Base-by-base conservation (phyloP, 495 filamentous ascomycete species). In the Podospora sp. region DNA sequence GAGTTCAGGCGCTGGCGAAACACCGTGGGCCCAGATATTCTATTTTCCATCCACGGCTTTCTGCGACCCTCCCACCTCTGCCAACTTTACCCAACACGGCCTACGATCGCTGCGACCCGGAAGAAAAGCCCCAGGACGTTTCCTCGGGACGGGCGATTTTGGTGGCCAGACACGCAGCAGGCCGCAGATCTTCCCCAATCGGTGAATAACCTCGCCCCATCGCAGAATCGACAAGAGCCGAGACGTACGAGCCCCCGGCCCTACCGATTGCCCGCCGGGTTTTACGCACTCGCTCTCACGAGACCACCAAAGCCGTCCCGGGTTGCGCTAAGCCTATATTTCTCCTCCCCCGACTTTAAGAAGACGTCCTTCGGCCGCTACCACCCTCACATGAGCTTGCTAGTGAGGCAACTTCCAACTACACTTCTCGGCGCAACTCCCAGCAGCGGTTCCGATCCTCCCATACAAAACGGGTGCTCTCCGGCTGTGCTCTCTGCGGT, bases 371-470 rank as follows among this genome's bases (percentile, higher is more conserved):
- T 60, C 58, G 6, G 46, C 53, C 25, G 60, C 65, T 27, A 40
- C 61, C 60, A 18, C 63, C 63, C 24, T 25, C 72, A 70, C 66
- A 79, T 79, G 77, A 78, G 53, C 73, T 72, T 68, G 77, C 68
- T 79, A 79, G 67, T 79, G 70, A 79, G 71, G 76, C 66, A 46
- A 60, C 63, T 67, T 27, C 63, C 58, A 56, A 59, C 49, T 65
- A 26, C 24, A 63, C 36, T 57, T 56, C 52, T 66, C 55, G 33
- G 27, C 55, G 51, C 52, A 58, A 40, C 72, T 57, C 62, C 65
- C 69, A 68, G 71, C 72, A 72, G 70, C 60, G 75, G 72, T 66
- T 73, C 74, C 67, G 21, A 59, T 60, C 20, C 6, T 51, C 49
- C 49, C 11, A 16, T 66, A 62, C 63, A 66, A 62, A 63, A 73